Base-by-base conservation (phyloP, 371 early-diverging fungal species). In the Rhizopus microsporus region DNA sequence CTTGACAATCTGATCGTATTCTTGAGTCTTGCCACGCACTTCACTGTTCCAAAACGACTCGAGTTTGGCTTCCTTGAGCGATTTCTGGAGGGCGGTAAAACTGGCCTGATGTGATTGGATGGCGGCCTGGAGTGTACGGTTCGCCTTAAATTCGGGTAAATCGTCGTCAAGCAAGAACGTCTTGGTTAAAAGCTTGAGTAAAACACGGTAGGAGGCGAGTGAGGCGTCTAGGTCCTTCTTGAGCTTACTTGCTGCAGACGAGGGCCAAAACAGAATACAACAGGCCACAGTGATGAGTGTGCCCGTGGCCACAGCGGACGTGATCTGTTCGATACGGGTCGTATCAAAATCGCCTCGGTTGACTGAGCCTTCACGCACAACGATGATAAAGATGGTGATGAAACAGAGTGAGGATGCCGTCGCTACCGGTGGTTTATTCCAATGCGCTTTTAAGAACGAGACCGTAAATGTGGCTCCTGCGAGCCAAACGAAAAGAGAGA, bases 161-260 rank as follows among this genome's bases (percentile, higher is more conserved):
- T 81, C 80, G 13, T 76, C 76, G 55, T 88, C 90, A 38, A 89
- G 59, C 31, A 89, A 65, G 51, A 89, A 89, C 0, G 88, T 86
- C 60, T 87, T 87, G 29, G 85, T 85, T 33, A 88, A 45, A 10
- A 84, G 54, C 39, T 84, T 83, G 37, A 88, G 62, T 3, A 86
- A 53, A 0, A 81, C 63, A 16, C 80, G 62, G 51, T 84, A 85
- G 0, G 88, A 85, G 1, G 53, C 56, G n/a, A 89, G 49, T 3
- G 87, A 80, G 3, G 70, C 68, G 3, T 70, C 83, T 29, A 88
- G 73, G 56, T 86, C 85, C 33, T 78, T 74, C 76, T 80, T 76
- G 4, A 89, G 64, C 44, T 80, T 78, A 30, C 76, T 79, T 32
- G 83, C 75, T 4, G 86, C 88, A 30, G 82, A 81, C 1, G 74